Base-by-base conservation (phyloP, 2,329 filamentous ascomycete genomes). In the Clonostachys solani region DNA sequence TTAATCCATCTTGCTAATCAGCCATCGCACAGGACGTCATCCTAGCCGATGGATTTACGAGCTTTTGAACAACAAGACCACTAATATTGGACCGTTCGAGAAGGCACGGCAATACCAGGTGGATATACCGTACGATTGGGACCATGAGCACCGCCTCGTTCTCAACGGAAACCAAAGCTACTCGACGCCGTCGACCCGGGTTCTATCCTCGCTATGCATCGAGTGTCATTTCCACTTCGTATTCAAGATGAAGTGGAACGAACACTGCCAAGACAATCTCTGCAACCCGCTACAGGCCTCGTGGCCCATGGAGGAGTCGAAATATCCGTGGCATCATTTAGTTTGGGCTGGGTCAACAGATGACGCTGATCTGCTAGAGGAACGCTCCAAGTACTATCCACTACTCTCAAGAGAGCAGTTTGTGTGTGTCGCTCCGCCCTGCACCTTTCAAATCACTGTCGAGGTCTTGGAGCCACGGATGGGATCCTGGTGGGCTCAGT, bases 401-500 rank as follows among this genome's bases (percentile, higher is more conserved):
- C 49, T 70, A 15, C 47, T 63, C 29, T 60, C 66, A 12, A 56
- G 59, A 23, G 65, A 69, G 29, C 49, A 56, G 13, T 75, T 73
- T 45, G 55, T 61, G 19, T 78, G 75, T 57, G 73, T 68, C 0
- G 65, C 68, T 4, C 56, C 57, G 1, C 54, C 60, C 8, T 78
- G 75, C 55, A 64, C 64, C 2, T 68, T 74, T 38, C 54, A 60
- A 18, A 46, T 80, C 36, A 65, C 58, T 2, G 58, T 82, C 16
- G 73, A 79, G 46, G 65, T 82, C 7, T 75, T 72, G 7, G 56
- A 66, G 45, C 77, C 77, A 12, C 74, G 75, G 3, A 66, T 83
- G 52, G 56, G 60, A 12, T 54, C 56, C 5, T 60, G 61, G 47
- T 74, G 71, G 66, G 61, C 77, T 2, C 52, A 63, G 12, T 59